Conservation (phyloP, 257 asterid genomes). For the Gynochthodes officinalis region DNA sequence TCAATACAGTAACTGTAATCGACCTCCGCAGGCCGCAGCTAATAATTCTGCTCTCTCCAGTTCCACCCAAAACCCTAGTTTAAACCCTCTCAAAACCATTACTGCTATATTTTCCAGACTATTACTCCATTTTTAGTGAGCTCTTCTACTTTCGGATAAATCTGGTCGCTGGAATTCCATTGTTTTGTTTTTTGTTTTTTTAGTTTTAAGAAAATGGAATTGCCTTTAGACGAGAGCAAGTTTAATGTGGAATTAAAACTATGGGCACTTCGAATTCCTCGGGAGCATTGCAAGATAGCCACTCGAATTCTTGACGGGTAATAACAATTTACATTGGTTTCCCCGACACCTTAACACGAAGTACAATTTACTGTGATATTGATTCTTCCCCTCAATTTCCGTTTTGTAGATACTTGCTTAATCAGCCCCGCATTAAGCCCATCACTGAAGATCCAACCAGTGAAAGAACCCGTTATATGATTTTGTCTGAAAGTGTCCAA, state of each 20-base stretch:
- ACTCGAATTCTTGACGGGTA: conserved; percentile 79
- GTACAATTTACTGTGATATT: neutral
- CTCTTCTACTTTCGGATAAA: too few relatives aligned
- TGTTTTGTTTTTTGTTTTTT: too few relatives aligned
- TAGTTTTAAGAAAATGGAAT: neutral
- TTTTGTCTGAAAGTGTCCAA: conserved; percentile 68
- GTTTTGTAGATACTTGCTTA: conserved; percentile 65
- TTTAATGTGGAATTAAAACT: conserved; percentile 60
- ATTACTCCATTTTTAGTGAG: too few relatives aligned
- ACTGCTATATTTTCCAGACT: neutral
- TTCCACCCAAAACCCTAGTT: conserved; percentile 3
- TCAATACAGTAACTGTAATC: too few relatives aligned
- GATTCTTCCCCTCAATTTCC: conserved; percentile 4
- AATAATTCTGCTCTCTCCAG: neutral
- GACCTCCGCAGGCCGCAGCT: neutral
- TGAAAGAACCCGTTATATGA: conserved; percentile 58
- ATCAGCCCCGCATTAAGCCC: conserved; percentile 83
- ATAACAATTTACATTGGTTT: neutral
- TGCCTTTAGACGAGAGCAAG: conserved; percentile 52
- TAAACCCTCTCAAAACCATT: neutral
- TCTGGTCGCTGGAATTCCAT: neutral
- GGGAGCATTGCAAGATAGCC: conserved; percentile 77
- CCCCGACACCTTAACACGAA: neutral
- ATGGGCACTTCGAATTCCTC: conserved; percentile 74
- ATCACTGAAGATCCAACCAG: conserved; percentile 72